These are phyloP conservation scores for Phytophthora cryptogea DNA, from an alignment of 352 stramenopile species.

Conservation along the genomic window DNA sequence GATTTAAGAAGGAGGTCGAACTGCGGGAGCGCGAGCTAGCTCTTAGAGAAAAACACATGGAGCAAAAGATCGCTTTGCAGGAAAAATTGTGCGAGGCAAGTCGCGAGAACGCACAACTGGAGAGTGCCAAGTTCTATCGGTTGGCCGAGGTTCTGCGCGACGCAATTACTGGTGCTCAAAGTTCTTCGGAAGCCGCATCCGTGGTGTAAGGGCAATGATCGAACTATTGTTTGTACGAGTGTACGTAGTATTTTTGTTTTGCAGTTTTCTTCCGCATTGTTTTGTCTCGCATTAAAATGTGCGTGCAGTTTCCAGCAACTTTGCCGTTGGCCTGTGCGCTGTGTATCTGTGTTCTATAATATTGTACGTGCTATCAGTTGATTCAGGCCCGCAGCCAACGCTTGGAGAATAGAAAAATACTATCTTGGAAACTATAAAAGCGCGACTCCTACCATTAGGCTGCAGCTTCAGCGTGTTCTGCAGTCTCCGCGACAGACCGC, in stretches of 20 bases:
- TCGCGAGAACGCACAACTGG: slow-evolving; percentile 48
- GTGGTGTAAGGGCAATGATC: slow-evolving; percentile 36
- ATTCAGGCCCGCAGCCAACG: slow-evolving; percentile 3
- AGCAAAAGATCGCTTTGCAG: slow-evolving; percentile 59
- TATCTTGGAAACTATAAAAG: slow-evolving; percentile 34
- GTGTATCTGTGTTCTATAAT: background rate
- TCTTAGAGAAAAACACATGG: slow-evolving; percentile 67
- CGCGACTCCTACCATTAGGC: slow-evolving; percentile 21
- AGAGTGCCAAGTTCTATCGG: slow-evolving; percentile 62
- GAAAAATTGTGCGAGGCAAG: slow-evolving; percentile 57
- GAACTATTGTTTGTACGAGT: background rate
- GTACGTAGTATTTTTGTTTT: no score
- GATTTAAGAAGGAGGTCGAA: slow-evolving; percentile 79
- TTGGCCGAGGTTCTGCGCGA: slow-evolving; percentile 67
- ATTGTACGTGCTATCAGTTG: background rate
- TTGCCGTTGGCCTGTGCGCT: background rate
- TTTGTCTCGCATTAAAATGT: background rate
- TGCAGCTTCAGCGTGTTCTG: slow-evolving; percentile 8
- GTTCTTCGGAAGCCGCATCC: slow-evolving; percentile 35
- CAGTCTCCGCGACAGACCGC: slow-evolving; percentile 1
- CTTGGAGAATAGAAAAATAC: slow-evolving; percentile 31
- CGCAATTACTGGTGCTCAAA: slow-evolving; percentile 41
- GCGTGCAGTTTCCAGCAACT: background rate
- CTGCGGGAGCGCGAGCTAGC: slow-evolving; percentile 69
- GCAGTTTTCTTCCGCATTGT: background rate